Percentiles rank a stretch among this genome's conserved stretches.
phyloP scores from a whole-genome alignment of 176 grass and related monocot species.

The bread wheat (Triticum aestivum) region IWGSC_CS_RefSeq_v2.1 NC_057805.1:37016757-37017256 shows the following conservation, averaged over 20 bases:
- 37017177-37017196: conserved; percentile 28
- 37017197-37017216: conserved; percentile 27
- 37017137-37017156: conserved; percentile 8
- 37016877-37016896: conserved; percentile 16
- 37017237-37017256: conserved; percentile 32
- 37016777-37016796: conserved; percentile 78
- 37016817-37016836: conserved; percentile 19
- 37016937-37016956: neutral
- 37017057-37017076: conserved; percentile 49
- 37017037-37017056: conserved; percentile 75
- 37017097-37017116: conserved; percentile 13
- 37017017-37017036: conserved; percentile 91
- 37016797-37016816: conserved; percentile 67
- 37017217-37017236: conserved; percentile 3
- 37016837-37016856: conserved; percentile 19
- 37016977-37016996: conserved; percentile 84
- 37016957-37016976: conserved; percentile 53
- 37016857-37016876: neutral
- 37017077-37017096: neutral
- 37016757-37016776: conserved; percentile 58
- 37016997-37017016: conserved; percentile 91
- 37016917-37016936: conserved; percentile 26
- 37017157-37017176: conserved; percentile 30
- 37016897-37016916: conserved; percentile 23
- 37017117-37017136: conserved; percentile 12